phyloP scores from a whole-genome alignment of 768 basidiomycete genomes.

The Pleurotus salmoneostramineus region DNA sequence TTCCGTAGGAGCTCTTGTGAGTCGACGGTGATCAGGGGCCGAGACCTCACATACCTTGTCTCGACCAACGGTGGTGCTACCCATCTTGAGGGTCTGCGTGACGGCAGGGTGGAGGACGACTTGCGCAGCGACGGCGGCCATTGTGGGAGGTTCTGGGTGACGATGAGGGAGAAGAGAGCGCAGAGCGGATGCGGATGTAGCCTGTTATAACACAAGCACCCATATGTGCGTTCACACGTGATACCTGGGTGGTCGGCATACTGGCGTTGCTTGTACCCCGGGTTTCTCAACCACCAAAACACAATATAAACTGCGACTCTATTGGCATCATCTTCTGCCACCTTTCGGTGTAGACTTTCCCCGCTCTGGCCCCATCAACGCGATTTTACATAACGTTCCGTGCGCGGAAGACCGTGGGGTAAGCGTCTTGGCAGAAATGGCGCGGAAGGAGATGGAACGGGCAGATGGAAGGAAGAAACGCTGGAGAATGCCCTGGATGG shows the following conservation, averaged over 20 bases:
- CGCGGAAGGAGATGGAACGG: neutral
- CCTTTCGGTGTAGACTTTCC: too few relatives aligned
- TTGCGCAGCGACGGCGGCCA: slow-evolving; percentile 62
- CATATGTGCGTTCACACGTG: slow-evolving; percentile 17
- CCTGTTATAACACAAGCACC: slow-evolving; percentile 8
- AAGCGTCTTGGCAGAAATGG: neutral
- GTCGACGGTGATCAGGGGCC: neutral
- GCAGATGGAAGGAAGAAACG: neutral
- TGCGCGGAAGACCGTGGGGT: neutral
- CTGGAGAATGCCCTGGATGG: neutral
- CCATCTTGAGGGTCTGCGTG: slow-evolving; percentile 71
- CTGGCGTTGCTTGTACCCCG: neutral
- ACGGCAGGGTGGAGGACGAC: slow-evolving; percentile 83
- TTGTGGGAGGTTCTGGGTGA: slow-evolving; percentile 15
- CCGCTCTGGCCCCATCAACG: neutral
- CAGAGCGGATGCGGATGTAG: slow-evolving; percentile 5
- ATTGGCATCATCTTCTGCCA: too few relatives aligned
- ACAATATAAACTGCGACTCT: too few relatives aligned
- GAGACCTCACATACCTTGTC: slow-evolving; percentile 66
- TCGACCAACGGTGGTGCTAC: slow-evolving; percentile 78
- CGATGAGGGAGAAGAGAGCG: slow-evolving; percentile 2
- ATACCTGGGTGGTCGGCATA: slow-evolving; percentile 10
- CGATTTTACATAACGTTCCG: neutral
- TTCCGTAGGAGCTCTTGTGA: neutral
- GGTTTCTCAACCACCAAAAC: too few relatives aligned